Evolutionary conservation across 371 early-diverging fungal genomes (phyloP), one percentile per base, ranked within the genome.

Genomic region (Fennellomyces sp.): DNA sequence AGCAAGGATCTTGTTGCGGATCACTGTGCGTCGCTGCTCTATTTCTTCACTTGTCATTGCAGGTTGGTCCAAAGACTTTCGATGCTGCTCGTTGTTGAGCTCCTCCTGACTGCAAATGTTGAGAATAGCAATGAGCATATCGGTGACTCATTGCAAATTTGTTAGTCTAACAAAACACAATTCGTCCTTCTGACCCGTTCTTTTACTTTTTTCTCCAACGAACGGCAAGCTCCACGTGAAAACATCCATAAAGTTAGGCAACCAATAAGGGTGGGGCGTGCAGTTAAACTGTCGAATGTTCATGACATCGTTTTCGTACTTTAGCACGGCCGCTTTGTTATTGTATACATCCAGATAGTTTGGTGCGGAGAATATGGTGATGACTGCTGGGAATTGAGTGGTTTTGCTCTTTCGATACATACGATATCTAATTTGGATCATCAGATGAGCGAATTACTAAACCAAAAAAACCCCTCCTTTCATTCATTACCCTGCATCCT

Each of bases 201-300:
- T n/a, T n/a, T 31, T 83, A 93, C 94, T 93, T 73, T 99, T 98
- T 80, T 98, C 98, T 29, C 97, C 95, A 25, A 99, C 94, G 82
- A 99, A 99, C 0, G 99, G 98, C 61, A 98, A 73, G 31, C 94
- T 94, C 98, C 99, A 98, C n/a, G 94, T 93, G 61, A 99, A 97
- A 3, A 95, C 97, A 72, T 99, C 96, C 93, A 96, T 94, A 66
- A 96, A 97, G 68, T 96, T 97, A 8, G 97, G 97, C 35, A 98
- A 69, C 91, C 94, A 94, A 75, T 95, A 99, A 25, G 99, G 98
- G 72, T 99, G 98, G n/a, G 96, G 93, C 21, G 87, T 85, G 36
- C 83, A 79, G 66, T 75, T 83, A 72, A 93, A 95, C 66, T 95
- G 94, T 25, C 96, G 88, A 66, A 98, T 97, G 75, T 97, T 95